Conservation (phyloP, 257 asterid species). For the Plantago elongata region DNA sequence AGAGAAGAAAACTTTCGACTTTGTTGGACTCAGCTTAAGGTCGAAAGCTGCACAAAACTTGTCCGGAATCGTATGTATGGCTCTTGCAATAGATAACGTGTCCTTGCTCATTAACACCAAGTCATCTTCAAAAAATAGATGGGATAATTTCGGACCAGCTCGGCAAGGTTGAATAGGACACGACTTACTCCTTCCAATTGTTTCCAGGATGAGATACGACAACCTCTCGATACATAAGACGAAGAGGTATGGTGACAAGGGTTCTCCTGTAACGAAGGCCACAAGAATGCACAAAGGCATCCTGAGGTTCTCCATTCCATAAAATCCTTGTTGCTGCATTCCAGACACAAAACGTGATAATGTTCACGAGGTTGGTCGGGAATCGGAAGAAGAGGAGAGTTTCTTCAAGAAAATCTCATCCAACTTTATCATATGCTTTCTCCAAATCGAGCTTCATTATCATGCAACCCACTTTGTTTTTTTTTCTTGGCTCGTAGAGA, state of each 20-base stretch:
- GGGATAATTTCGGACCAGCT: neutral
- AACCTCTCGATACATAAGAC: neutral
- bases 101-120: neutral
- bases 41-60: neutral
- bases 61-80: neutral
- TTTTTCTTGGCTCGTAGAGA: no score
- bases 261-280: neutral
- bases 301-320: neutral
- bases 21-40: neutral
- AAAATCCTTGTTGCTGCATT: neutral
- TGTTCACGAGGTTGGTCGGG: neutral
- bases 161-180: neutral
- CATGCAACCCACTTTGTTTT: no score
- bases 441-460: no score
- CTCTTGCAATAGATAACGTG: no score
- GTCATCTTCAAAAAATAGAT: neutral
- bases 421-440: no score
- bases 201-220: neutral
- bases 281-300: neutral
- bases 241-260: neutral
- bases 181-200: neutral
- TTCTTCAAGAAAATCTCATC: neutral
- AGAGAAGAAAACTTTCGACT: neutral
- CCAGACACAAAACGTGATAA: neutral
- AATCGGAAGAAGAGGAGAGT: neutral